Evolutionary conservation across 2,329 filamentous ascomycete species (phyloP), one percentile per base, ranked within the genome.

Genomic region (Fusarium sp.): DNA sequence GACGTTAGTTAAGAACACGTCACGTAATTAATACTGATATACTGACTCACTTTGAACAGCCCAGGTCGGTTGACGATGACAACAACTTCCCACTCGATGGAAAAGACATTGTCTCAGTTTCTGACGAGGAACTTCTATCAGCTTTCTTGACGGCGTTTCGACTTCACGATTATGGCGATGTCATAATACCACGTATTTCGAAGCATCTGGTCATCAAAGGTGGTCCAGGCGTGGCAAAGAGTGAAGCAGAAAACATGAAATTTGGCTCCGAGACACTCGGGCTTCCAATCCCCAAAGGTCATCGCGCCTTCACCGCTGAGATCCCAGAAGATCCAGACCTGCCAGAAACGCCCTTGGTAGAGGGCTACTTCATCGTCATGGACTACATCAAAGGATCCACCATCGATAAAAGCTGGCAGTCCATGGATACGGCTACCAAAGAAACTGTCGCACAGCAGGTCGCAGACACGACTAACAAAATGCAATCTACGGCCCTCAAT

Each of bases 371-470:
- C 1, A 52, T 52, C 4, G 9, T 37, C 2, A 52, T 52, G n/a
- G 49, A 52, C 2, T 37, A 25, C 4, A 2, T 35, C 8, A 1
- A 25, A 10, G 32, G 49, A 18, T 9, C 10, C 2, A 4, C 9
- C 0, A 3, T 52, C 0, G n/a, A 52, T 3, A 52, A 52, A 2
- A 6, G 0, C 2, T 52, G 49, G 32, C 12, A 25, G 8, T 16
- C 32, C 1, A 0, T 25, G 0, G 32, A 25, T 16, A 9, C 0
- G 0, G 2, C 0, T 8, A 0, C 6, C 0, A 53, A 37, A n/a
- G 23, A 12, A 12, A 4, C 4, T 5, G 1, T 53, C 9, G 23
- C 33, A 0, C 33, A 21, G 0, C 23, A 53, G 6, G 13, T 37
- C 1, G 9, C 18, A 0, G 23, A 28, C 0, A 18, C 9, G 5